A percentile compares a stretch with the other conserved stretches of the same genome.
Conservation (phyloP, 148 eudicot genomes). For the Pharnaceum exiguum region DNA sequence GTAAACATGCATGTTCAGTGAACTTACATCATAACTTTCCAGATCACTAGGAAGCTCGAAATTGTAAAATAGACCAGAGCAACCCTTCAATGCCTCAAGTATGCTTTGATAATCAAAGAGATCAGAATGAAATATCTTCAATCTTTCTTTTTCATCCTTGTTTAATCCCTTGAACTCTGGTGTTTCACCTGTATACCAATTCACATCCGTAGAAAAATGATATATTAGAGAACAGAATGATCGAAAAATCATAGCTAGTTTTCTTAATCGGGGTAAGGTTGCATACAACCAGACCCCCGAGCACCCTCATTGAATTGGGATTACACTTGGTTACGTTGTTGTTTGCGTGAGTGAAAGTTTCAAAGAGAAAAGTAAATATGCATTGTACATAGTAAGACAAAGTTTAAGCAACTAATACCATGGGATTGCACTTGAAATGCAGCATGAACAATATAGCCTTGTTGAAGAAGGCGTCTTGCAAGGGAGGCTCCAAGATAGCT, state of each 20-base stretch:
- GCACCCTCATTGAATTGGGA: no score
- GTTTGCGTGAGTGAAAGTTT: neutral
- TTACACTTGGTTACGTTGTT: no score
- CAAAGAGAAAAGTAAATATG: neutral
- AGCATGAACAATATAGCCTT: slow-evolving; percentile 76
- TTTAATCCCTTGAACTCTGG: slow-evolving; percentile 21
- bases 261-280: neutral
- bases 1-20: no score
- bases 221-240: no score
- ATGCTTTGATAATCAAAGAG: slow-evolving; percentile 80
- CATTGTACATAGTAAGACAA: neutral
- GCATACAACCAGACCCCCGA: neutral
- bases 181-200: slow-evolving; percentile 13
- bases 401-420: slow-evolving; percentile 18
- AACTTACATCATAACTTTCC: slow-evolving; percentile 62
- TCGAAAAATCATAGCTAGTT: neutral
- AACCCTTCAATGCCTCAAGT: slow-evolving; percentile 63
- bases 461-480: slow-evolving; percentile 54
- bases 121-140: slow-evolving; percentile 57
- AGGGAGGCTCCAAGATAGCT: slow-evolving; percentile 53
- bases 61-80: slow-evolving; percentile 75
- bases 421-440: slow-evolving; percentile 37
- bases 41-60: slow-evolving; percentile 71
- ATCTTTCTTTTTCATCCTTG: slow-evolving; percentile 25
- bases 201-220: neutral